Evolutionary conservation across 208 protist species (phyloP), one percentile per base, ranked within the genome.

Genomic region (Wallacemonas collosoma): DNA sequence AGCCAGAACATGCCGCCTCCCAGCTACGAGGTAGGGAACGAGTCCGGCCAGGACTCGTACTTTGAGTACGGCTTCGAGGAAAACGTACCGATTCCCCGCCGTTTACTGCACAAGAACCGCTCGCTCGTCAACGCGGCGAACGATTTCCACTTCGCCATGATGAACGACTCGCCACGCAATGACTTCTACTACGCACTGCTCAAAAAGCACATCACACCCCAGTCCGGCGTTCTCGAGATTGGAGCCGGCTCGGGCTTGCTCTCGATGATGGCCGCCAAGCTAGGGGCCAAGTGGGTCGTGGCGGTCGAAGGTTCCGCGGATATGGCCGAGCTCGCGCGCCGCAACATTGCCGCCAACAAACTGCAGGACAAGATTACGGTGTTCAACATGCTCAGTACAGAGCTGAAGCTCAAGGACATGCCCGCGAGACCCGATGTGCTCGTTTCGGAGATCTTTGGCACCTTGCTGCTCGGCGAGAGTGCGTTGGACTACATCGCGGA

Each of bases 71-170:
- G 80, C 39, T 93, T 95, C 64, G 90, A 93, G 57, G 55, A 66
- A 56, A 80, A 91, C 72, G 80, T 96, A 63, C 81, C 81, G 38
- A 85, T 97, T 9, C 90, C 93, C 14, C 54, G 53, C 38, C 91
- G 91, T 26, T 77, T 97, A 48, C 77, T 81, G 14, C 75, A 79
- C 57, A 81, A 85, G 14, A 83, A 87, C 12, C 75, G 68, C 35
- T 86, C 85, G 26, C 77, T 97, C 2, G 84, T 98, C 1, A 90
- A 95, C 73, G 89, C 93, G 2, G 93, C 96, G n/a, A 98, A 98
- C 79, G 95, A 98, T 72, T 98, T 95, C 45, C 95, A 98, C 77
- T 98, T 82, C 43, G 95, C 95, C 3, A 97, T 98, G 93, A 95
- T 98, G 92, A 97, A 97, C 71, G 95, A 98, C 80, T 68, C 71